Conservation (phyloP, 75 land plant genomes). For the Pinus taeda region DNA sequence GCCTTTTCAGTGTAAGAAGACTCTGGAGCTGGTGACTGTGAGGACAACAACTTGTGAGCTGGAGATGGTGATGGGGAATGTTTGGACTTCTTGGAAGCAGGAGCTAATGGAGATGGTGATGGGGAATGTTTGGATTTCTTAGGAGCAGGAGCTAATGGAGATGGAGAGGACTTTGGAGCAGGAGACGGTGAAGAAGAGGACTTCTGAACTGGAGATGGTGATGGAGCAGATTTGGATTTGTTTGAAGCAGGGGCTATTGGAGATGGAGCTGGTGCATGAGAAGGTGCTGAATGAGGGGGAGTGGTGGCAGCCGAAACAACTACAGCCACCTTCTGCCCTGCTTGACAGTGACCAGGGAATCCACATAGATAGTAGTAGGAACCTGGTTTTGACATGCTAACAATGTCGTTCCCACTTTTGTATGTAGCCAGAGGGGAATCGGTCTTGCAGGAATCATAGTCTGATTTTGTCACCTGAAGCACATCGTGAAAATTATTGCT, state of each 20-base stretch:
- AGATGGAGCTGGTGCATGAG: conserved; percentile 11
- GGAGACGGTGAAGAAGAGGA: neutral
- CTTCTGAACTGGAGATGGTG: too few relatives aligned
- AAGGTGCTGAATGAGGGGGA: neutral
- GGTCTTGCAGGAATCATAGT: conserved; percentile 50
- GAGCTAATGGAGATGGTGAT: neutral
- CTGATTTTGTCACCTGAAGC: conserved; percentile 48
- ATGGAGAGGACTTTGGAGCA: neutral
- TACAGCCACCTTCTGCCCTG: conserved; percentile 65
- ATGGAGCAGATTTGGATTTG: too few relatives aligned
- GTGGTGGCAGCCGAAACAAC: conserved; percentile 5
- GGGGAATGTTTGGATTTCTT: neutral
- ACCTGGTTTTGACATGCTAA: conserved; percentile 32
- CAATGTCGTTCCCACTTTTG: conserved; percentile 52
- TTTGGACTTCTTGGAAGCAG: too few relatives aligned
- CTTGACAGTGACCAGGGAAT: conserved; percentile 63
- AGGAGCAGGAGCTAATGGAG: neutral
- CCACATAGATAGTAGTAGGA: conserved; percentile 71
- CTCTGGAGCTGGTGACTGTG: neutral
- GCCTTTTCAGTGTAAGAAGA: neutral
- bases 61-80: too few relatives aligned
- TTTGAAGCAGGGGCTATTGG: neutral
- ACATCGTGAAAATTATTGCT: conserved; percentile 54
- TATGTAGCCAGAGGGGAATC: conserved; percentile 33
- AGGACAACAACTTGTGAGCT: too few relatives aligned